Conservation (phyloP, 2,329 filamentous ascomycete genomes). For the Ilyonectria robusta region DNA sequence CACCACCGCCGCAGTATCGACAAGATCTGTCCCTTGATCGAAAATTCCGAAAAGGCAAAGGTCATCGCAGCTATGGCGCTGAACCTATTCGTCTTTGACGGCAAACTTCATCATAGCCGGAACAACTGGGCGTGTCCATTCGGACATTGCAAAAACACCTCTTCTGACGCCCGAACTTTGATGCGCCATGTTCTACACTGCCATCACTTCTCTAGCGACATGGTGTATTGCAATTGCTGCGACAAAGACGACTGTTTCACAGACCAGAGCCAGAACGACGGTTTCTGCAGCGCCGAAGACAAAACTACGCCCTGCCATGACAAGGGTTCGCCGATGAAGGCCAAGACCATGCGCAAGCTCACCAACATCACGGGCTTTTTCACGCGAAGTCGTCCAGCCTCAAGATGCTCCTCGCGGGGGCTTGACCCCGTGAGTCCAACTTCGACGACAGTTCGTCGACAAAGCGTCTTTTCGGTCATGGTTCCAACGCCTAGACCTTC, state of each 20-base stretch:
- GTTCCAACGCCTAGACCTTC: neutral
- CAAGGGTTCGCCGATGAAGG: neutral
- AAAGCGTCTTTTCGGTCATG: neutral
- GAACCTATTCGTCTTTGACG: constrained; percentile 3
- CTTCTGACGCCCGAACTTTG: neutral
- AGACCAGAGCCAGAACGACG: neutral
- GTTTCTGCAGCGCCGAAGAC: neutral
- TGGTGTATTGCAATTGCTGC: constrained; percentile 19
- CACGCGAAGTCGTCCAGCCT: constrained; percentile 3
- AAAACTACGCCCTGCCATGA: neutral
- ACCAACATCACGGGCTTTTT: constrained; percentile 7
- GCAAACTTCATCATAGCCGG: neutral
- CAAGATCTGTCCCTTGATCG: constrained; percentile 3
- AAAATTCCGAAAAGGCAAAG: constrained; percentile 6
- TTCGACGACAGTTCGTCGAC: neutral
- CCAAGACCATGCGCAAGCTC: constrained; percentile 12
- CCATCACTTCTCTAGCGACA: neutral
- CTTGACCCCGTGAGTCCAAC: neutral
- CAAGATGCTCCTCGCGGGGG: neutral
- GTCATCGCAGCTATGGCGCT: constrained; percentile 18
- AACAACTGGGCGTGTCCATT: constrained; percentile 17
- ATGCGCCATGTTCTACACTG: constrained; percentile 10
- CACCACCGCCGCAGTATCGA: neutral
- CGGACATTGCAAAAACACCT: constrained; percentile 14
- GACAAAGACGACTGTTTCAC: neutral